A percentile compares a stretch with the other conserved stretches of the same genome.
Evolutionary conservation across 495 filamentous ascomycete species (phyloP).

Genomic region (Entonaema liquescens): DNA sequence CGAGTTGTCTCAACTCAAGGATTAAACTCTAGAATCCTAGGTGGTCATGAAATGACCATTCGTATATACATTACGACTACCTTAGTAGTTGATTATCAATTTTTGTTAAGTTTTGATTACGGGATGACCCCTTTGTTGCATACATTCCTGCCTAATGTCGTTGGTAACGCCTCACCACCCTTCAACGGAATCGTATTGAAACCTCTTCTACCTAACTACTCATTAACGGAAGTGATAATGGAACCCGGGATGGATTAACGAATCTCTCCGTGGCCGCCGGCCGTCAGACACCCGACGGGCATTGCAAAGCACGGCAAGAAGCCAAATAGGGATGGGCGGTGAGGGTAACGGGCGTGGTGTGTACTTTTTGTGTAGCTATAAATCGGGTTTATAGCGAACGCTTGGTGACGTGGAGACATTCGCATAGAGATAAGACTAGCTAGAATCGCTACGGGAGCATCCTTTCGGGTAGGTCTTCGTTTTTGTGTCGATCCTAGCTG

Average conservation of each 20-base stretch:
- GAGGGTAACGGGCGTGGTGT: slow-evolving; percentile 6
- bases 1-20: neutral
- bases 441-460: slow-evolving; percentile 11
- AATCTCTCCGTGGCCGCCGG: slow-evolving; percentile 3
- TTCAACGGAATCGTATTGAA: slow-evolving; percentile 10
- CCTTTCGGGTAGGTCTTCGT: neutral
- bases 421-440: slow-evolving; percentile 13
- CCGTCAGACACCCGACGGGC: neutral
- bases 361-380: slow-evolving; percentile 1
- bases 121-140: neutral
- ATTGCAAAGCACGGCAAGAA: neutral
- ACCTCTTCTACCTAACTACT: slow-evolving; percentile 2
- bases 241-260: neutral
- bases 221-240: slow-evolving; percentile 6
- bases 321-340: slow-evolving; percentile 8
- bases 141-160: neutral
- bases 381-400: neutral
- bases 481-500: slow-evolving; percentile 24
- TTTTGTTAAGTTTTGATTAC: neutral
- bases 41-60: neutral
- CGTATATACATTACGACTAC: neutral
- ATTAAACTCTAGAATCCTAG: neutral
- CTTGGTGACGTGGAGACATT: slow-evolving; percentile 7
- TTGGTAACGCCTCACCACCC: neutral
- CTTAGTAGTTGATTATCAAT: neutral